Percentiles rank a stretch among this genome's conserved stretches.
These are phyloP conservation scores for Scheffersomyces illinoinensis DNA, from an alignment of 1,139 yeast genomes.

Conservation along the genomic window DNA sequence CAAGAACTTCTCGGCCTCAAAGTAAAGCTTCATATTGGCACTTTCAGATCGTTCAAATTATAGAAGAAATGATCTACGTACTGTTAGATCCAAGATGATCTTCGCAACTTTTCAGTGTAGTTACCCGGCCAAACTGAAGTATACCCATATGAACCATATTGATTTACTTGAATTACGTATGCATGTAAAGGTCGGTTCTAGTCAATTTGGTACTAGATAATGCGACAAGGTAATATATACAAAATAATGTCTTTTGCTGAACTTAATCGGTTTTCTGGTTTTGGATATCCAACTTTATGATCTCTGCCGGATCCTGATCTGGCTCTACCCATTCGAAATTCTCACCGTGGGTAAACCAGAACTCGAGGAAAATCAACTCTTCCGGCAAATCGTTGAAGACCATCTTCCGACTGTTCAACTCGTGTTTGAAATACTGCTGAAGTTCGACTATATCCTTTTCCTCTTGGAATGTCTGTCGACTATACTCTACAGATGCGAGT, in stretches of 20 bases:
- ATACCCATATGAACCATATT: neutral
- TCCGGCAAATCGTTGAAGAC: constrained; percentile 34
- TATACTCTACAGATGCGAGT: neutral
- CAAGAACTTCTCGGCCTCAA: constrained; percentile 57
- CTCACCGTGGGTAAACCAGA: constrained; percentile 38
- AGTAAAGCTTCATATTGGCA: constrained; percentile 55
- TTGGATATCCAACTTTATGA: constrained; percentile 11
- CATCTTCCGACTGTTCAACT: constrained; percentile 31
- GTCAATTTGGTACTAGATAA: neutral
- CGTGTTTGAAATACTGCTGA: constrained; percentile 23
- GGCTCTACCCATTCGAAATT: constrained; percentile 76
- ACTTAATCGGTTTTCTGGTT: neutral
- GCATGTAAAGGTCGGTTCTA: neutral
- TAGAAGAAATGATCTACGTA: neutral
- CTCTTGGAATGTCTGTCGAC: neutral
- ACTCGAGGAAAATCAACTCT: constrained; percentile 39
- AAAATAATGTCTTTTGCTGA: neutral
- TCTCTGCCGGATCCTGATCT: constrained; percentile 72
- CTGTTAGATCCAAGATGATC: neutral
- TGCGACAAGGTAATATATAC: neutral
- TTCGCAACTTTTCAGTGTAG: neutral
- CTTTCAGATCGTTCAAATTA: neutral
- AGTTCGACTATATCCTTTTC: constrained; percentile 13
- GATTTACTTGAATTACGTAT: neutral
- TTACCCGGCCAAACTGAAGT: neutral